phyloP scores from a whole-genome alignment of 1,284 basidiomycete species.

The Pyrrhoderma noxium region DNA sequence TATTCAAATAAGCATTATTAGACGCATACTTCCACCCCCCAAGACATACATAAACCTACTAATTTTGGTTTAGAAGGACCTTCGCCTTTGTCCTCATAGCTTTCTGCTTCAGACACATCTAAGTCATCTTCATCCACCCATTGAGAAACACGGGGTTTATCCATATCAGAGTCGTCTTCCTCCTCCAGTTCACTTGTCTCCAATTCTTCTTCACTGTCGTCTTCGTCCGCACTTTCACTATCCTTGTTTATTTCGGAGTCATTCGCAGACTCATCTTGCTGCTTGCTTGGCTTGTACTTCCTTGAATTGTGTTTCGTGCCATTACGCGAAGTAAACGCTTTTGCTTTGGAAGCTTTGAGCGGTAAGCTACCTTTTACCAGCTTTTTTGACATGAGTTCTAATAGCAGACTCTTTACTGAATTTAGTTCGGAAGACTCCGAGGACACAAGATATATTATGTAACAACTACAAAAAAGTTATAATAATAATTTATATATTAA shows the following conservation, averaged over 20 bases:
- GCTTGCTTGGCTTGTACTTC: no score
- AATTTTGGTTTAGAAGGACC: constrained; percentile 11
- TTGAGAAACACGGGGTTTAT: constrained; percentile 44
- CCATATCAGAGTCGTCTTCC: constrained; percentile 26
- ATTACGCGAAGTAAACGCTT: not conserved
- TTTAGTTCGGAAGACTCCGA: no score
- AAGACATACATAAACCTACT: constrained; percentile 5
- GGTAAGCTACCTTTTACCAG: no score
- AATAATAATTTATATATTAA: constrained; percentile 15
- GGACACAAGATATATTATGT: no score
- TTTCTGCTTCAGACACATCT: constrained; percentile 25
- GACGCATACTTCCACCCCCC: no score
- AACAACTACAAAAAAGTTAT: constrained; percentile 16
- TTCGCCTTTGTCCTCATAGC: constrained; percentile 22
- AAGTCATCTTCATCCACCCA: constrained; percentile 48
- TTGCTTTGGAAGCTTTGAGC: not conserved
- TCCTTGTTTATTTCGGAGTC: no score
- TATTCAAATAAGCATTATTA: constrained; percentile 17
- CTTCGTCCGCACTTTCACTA: not conserved
- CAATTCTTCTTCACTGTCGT: not conserved
- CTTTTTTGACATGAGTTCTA: no score
- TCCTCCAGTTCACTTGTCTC: not conserved
- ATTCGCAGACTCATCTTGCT: no score
- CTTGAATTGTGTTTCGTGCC: no score
- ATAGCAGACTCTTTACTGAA: no score